Percentiles rank a stretch among this genome's conserved stretches.
Conservation (phyloP, 2,329 filamentous ascomycete species). For the Exserohilum rostratum region DNA sequence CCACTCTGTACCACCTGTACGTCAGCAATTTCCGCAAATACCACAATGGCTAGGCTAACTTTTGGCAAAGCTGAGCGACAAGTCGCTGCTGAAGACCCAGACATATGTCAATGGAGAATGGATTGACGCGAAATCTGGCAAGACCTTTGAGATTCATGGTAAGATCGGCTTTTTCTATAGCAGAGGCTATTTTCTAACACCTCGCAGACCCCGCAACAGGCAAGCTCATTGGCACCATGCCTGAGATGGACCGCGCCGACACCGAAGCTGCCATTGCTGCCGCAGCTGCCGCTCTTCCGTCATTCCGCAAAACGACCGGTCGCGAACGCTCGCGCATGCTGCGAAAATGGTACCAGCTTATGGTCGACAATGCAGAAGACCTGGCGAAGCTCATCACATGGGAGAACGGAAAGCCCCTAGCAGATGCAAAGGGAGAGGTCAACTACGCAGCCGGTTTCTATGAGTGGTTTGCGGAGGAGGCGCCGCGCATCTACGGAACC, state of each 20-base stretch:
- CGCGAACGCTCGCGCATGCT: constrained; percentile 77
- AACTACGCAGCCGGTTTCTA: constrained; percentile 50
- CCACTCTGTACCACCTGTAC: constrained; percentile 51
- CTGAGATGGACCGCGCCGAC: constrained; percentile 82
- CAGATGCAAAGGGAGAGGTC: constrained; percentile 54
- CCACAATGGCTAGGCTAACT: constrained; percentile 16
- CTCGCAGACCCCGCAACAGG: constrained; percentile 78
- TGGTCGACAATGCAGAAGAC: constrained; percentile 79
- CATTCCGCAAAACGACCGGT: constrained; percentile 73
- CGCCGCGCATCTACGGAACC: constrained; percentile 61
- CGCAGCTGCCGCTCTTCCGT: constrained; percentile 75
- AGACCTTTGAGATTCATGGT: constrained; percentile 84
- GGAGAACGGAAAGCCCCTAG: constrained; percentile 86
- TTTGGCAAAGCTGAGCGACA: constrained; percentile 54
- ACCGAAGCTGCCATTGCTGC: constrained; percentile 81
- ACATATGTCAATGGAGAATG: constrained; percentile 92
- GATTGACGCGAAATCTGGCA: constrained; percentile 81
- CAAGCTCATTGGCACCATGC: constrained; percentile 78
- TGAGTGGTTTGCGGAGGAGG: constrained; percentile 51
- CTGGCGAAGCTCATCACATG: constrained; percentile 82
- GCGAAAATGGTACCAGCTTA: constrained; percentile 80
- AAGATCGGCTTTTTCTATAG: background rate
- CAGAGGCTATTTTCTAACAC: constrained; percentile 11
- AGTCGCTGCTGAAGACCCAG: constrained; percentile 77
- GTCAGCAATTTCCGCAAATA: constrained; percentile 8